Evolutionary conservation across 495 filamentous ascomycete genomes (phyloP).

Genomic region (Aspergillus nidulans): DNA sequence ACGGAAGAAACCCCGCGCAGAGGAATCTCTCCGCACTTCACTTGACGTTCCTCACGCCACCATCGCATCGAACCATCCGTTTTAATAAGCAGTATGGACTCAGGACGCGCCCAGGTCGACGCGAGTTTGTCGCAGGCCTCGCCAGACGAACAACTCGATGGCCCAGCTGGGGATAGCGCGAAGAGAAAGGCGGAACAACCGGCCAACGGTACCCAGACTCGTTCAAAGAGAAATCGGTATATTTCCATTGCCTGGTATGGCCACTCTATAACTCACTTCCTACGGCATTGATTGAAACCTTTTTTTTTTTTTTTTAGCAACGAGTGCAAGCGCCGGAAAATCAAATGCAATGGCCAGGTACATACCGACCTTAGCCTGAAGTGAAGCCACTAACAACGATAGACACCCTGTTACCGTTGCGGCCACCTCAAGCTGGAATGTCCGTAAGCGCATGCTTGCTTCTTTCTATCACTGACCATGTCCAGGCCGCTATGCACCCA

Average conservation of each 20-base stretch:
- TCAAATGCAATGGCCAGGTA: constrained; percentile 89
- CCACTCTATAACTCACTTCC: background rate
- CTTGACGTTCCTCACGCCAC: constrained; percentile 15
- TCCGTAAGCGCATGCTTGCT: constrained; percentile 18
- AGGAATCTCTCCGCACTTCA: constrained; percentile 45
- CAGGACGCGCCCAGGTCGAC: constrained; percentile 36
- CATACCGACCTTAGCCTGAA: no score
- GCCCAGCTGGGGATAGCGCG: constrained; percentile 26
- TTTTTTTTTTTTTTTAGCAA: constrained; percentile 56
- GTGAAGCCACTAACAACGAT: no score
- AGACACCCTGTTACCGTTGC: constrained; percentile 86
- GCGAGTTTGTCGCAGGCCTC: constrained; percentile 21
- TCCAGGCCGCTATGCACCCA: constrained; percentile 73
- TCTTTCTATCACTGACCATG: background rate
- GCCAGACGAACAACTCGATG: constrained; percentile 21
- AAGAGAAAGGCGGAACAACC: constrained; percentile 47
- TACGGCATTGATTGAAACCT: background rate
- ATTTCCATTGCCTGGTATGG: constrained; percentile 88
- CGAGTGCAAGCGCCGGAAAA: constrained; percentile 91
- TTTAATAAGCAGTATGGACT: constrained; percentile 29
- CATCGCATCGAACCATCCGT: constrained; percentile 4
- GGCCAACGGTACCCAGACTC: constrained; percentile 42
- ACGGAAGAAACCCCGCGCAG: constrained; percentile 34
- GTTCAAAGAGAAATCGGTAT: constrained; percentile 65
- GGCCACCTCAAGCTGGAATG: constrained; percentile 85